A percentile compares a stretch with the other conserved stretches of the same genome.
Evolutionary conservation across 169 alveolate genomes (phyloP).

Genomic region (Ichthyophthirius multifiliis): DNA sequence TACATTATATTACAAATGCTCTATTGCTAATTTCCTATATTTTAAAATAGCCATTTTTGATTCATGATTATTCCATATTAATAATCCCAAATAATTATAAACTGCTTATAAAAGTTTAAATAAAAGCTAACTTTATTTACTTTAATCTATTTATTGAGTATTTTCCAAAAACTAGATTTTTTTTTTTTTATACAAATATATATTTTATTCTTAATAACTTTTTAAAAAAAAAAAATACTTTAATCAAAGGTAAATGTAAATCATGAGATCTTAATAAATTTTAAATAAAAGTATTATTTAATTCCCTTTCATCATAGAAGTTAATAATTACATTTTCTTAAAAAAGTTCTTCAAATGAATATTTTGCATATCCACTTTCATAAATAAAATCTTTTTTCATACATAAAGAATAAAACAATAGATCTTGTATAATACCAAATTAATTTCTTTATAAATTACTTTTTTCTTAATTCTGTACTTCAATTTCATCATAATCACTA

Average conservation of each 20-base stretch:
- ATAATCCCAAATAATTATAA: neutral
- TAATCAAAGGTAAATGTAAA: neutral
- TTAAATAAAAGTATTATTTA: neutral
- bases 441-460: too few relatives aligned
- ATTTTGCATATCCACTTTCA: too few relatives aligned
- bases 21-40: neutral
- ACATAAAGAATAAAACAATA: too few relatives aligned
- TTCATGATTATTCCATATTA: constrained; percentile 4
- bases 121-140: too few relatives aligned
- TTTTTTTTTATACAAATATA: too few relatives aligned
- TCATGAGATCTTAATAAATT: neutral
- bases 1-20: neutral
- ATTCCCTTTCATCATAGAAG: neutral
- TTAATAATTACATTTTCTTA: neutral
- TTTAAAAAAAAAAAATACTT: neutral
- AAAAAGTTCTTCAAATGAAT: too few relatives aligned
- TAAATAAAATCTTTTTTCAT: too few relatives aligned
- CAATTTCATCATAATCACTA: too few relatives aligned
- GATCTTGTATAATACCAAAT: too few relatives aligned
- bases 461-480: too few relatives aligned
- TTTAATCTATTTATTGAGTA: too few relatives aligned
- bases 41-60: neutral
- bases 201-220: neutral
- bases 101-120: neutral
- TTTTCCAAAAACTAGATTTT: too few relatives aligned